These are phyloP conservation scores for Arachis stenosperma DNA, from an alignment of 306 rosid species.

Conservation along the genomic window DNA sequence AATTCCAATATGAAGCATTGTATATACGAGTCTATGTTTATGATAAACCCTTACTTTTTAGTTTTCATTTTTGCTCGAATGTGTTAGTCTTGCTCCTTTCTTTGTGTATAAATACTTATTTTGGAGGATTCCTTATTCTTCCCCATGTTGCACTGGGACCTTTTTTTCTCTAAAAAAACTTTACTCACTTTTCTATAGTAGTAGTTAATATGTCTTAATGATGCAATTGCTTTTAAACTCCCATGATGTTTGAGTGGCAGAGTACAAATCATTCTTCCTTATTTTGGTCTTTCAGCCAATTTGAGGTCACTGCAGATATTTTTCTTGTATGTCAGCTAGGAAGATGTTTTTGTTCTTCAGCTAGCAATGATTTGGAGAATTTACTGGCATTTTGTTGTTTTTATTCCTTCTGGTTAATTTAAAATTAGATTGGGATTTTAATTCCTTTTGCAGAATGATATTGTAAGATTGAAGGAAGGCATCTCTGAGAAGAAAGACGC, in stretches of 20 bases:
- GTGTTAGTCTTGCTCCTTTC: neutral
- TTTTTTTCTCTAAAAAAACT: neutral
- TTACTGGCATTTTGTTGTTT: constrained; percentile 16
- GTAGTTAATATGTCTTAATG: neutral
- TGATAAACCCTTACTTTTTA: neutral
- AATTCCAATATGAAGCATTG: neutral
- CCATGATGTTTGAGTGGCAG: constrained; percentile 3
- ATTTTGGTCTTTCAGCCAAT: constrained; percentile 6
- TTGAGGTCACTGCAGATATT: constrained; percentile 16
- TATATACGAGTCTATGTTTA: neutral
- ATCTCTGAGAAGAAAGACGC: constrained; percentile 55
- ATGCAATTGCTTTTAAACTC: neutral
- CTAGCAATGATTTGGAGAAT: constrained; percentile 18
- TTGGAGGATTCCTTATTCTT: neutral
- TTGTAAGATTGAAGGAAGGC: constrained; percentile 55
- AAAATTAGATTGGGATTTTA: constrained; percentile 22
- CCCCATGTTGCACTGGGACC: neutral
- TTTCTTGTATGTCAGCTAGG: constrained; percentile 21
- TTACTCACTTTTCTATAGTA: neutral
- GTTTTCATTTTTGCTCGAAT: neutral
- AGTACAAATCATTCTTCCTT: neutral
- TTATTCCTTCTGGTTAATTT: constrained; percentile 1
- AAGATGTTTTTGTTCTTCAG: constrained; percentile 31
- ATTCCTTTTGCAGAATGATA: constrained; percentile 50
- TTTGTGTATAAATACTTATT: neutral